Evolutionary conservation across 352 stramenopile species (phyloP), one percentile per base, ranked within the genome.

Genomic region (Phytophthora pistaciae): DNA sequence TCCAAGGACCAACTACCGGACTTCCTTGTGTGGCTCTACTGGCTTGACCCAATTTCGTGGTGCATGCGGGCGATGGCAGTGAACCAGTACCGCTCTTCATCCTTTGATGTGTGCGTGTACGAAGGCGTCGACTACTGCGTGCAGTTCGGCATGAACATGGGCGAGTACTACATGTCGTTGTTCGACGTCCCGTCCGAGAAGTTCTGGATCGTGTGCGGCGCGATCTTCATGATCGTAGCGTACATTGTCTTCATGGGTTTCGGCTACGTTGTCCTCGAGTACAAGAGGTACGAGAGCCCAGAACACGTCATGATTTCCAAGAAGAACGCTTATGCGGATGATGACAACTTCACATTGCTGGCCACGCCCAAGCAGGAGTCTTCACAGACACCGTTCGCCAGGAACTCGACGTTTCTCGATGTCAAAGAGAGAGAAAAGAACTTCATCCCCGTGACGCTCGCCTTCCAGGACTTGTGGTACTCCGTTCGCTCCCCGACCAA

Each of bases 11-110:
- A 73, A 10, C 69, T 91, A 3, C 83, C 82, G 0, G 63, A 70
- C 25, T 82, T 75, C 48, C 44, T 74, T 23, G 69, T 77, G 23
- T 90, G 79, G 79, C 42, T 90, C 27, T 88, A 83, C 64, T 88
- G 72, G 66, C 44, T 87, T 11, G 77, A 87, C 57, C 82, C 82
- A 0, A 72, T 88, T 16, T 56, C 71, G 14, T 88, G 81, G 81
- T 64, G 46, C 33, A 31, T 80, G n/a, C 70, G 77, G 8, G 60
- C 65, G 1, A 77, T 73, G 25, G 70, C 60, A 27, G 70, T 78
- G 40, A 78, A 78, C 16, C 58, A 78, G 23, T 78, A 78, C n/a
- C 66, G 59, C 1, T 75, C 65, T 1, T 13, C 49, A 11, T 6
- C 29, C 1, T 75, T 75, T 14, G 56, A 77, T 27, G 61, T 79